Conservation (phyloP, 345 rosid species). For the Aquilaria sinensis region DNA sequence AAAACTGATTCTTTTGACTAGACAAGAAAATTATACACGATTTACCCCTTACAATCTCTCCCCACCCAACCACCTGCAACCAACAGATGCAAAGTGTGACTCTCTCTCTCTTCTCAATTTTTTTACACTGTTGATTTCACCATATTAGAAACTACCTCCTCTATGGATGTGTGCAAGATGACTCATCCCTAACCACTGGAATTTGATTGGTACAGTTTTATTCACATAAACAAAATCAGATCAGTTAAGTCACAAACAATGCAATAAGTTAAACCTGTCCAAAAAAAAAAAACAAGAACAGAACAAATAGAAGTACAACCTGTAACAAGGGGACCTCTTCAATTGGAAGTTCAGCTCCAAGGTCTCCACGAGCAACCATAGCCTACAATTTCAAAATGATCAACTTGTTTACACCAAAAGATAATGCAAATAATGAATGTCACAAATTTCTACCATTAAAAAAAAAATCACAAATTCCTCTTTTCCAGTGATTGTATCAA, state of each 20-base stretch:
- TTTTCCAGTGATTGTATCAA: not conserved
- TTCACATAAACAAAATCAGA: not conserved
- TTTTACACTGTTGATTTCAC: too few species aligned
- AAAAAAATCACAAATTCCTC: not conserved
- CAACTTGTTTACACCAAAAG: slow-evolving; percentile 3
- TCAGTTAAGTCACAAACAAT: not conserved
- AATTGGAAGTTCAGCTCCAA: slow-evolving; percentile 98
- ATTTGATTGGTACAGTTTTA: too few species aligned
- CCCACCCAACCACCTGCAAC: too few species aligned
- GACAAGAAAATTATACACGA: too few species aligned
- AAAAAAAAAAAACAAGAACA: not conserved
- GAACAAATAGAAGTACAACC: slow-evolving; percentile 30
- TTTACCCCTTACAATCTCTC: too few species aligned
- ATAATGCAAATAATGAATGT: not conserved
- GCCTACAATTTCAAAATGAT: slow-evolving; percentile 41
- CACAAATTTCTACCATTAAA: not conserved
- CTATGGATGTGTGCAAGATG: too few species aligned
- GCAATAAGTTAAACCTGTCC: slow-evolving; percentile 1
- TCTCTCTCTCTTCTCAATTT: too few species aligned
- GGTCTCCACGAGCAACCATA: slow-evolving; percentile 99
- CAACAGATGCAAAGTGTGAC: too few species aligned
- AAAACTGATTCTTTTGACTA: too few species aligned
- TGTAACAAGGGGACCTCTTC: slow-evolving; percentile 95
- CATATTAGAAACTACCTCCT: too few species aligned
- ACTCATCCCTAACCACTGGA: too few species aligned